Evolutionary conservation across 148 eudicot genomes (phyloP).

Genomic region (Nepenthes mirabilis): DNA sequence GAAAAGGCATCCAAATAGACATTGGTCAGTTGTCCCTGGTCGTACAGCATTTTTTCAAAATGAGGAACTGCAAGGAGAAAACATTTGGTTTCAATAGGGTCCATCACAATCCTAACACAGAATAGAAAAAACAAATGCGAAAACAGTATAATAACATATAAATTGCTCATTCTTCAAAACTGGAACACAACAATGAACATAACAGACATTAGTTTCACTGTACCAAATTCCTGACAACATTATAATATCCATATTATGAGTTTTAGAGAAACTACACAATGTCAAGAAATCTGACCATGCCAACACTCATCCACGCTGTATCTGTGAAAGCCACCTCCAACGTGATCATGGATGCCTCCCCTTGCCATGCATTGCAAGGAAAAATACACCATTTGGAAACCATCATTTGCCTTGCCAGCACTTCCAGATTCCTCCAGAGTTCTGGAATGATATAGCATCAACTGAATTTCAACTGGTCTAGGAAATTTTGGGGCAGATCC

Average conservation of each 20-base stretch:
- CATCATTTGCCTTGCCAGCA: conserved; percentile 37
- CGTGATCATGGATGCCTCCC: conserved; percentile 92
- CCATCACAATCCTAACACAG: no score
- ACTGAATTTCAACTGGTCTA: conserved; percentile 77
- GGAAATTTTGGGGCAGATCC: conserved; percentile 95
- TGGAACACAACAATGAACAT: no score
- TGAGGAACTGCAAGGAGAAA: conserved; percentile 67
- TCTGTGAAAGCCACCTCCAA: conserved; percentile 99
- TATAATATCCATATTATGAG: background rate
- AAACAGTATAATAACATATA: background rate
- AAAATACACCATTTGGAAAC: conserved; percentile 48
- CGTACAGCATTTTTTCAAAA: conserved; percentile 97
- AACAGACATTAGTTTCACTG: no score
- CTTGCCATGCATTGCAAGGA: conserved; percentile 82
- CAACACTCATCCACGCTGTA: conserved; percentile 97
- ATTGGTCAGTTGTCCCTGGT: conserved; percentile 85
- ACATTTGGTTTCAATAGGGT: no score
- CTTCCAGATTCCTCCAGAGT: conserved; percentile 43
- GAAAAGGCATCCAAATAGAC: conserved; percentile 72
- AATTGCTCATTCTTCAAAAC: no score
- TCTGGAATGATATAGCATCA: conserved; percentile 69
- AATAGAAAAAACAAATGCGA: background rate
- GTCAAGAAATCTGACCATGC: conserved; percentile 55
- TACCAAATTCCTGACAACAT: background rate
- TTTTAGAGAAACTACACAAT: background rate